Evolutionary conservation across 139 green algal genomes (phyloP), one percentile per base, ranked within the genome.

Genomic region (Coelastrella sp.): DNA sequence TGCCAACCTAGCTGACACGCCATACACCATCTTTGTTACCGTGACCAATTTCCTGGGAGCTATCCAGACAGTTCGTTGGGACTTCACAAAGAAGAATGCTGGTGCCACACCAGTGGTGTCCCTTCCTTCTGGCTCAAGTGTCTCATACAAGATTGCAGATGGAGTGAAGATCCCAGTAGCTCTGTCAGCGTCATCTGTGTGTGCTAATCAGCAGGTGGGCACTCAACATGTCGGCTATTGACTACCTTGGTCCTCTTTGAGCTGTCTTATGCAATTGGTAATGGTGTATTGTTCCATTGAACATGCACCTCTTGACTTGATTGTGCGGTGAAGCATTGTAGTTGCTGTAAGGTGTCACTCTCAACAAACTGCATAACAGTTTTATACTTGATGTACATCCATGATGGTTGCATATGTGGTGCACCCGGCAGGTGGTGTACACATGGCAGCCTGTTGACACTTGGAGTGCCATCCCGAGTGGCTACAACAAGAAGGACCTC

Each of bases 401-500:
- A 8, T 64, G 53, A 8, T 15, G 19, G 9, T 64, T n/a, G n/a
- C n/a, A n/a, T n/a, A n/a, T n/a, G n/a, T n/a, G n/a, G n/a, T n/a
- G n/a, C n/a, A 21, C 53, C n/a, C 9, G 51, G 68, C 71, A 79
- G 71, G 71, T 79, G 27, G 41, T 40, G n/a, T 79, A 37, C 41
- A 21, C 35, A 4, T 79, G 71, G 71, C 32, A 41, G 25, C 11
- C 71, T 9, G 13, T 23, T 27, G 11, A 25, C 21, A 11, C 37
- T 38, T 77, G 68, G 68, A 6, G 38, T 19, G 68, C 68, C 68
- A 57, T 63, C 7, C 71, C 71, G n/a, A 4, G 41, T 13, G 43
- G 43, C 9, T 79, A 79, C n/a, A 79, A 37, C n/a, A 38, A 62
- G n/a, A 79, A 79, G n/a, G 71, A 79, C n/a, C 41, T 79, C 41